Evolutionary conservation across 495 filamentous ascomycete species (phyloP).

Genomic region (Penicillium waksmanii): DNA sequence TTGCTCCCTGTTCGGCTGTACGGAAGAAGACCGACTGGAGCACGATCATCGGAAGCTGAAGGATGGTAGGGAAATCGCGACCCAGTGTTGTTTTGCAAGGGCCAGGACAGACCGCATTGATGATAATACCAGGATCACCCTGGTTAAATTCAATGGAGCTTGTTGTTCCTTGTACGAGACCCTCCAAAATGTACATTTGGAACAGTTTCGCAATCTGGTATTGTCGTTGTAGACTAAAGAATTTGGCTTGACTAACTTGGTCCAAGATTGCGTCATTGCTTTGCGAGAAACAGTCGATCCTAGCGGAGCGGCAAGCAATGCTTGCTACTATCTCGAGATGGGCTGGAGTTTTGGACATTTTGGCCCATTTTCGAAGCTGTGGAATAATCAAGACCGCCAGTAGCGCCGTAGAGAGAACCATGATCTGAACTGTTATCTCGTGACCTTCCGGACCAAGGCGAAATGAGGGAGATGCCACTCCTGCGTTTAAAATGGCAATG

Average conservation of each 20-base stretch:
- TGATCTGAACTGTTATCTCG: slow-evolving; percentile 18
- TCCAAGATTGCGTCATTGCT: slow-evolving; percentile 3
- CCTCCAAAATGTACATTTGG: slow-evolving; percentile 28
- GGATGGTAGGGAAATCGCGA: neutral
- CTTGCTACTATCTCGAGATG: slow-evolving; percentile 8
- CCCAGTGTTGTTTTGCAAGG: slow-evolving; percentile 11
- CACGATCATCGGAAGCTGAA: neutral
- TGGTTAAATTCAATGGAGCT: slow-evolving; percentile 18
- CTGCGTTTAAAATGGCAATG: slow-evolving; percentile 29
- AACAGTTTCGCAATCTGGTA: slow-evolving; percentile 34
- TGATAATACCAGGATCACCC: slow-evolving; percentile 16
- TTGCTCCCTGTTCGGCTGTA: slow-evolving; percentile 30
- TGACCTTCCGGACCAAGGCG: slow-evolving; percentile 15
- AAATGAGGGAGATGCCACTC: slow-evolving; percentile 15
- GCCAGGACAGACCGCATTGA: slow-evolving; percentile 23
- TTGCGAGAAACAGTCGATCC: neutral
- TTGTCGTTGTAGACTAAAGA: slow-evolving; percentile 15
- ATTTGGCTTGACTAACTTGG: slow-evolving; percentile 8
- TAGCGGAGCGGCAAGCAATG: neutral
- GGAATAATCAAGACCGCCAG: slow-evolving; percentile 9
- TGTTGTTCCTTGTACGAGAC: neutral
- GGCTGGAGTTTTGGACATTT: neutral
- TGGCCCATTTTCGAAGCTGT: neutral
- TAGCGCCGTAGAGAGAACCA: slow-evolving; percentile 12
- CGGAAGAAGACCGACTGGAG: slow-evolving; percentile 23